Conservation (phyloP, 257 asterid genomes). For the Solanum chiquidenum region DNA sequence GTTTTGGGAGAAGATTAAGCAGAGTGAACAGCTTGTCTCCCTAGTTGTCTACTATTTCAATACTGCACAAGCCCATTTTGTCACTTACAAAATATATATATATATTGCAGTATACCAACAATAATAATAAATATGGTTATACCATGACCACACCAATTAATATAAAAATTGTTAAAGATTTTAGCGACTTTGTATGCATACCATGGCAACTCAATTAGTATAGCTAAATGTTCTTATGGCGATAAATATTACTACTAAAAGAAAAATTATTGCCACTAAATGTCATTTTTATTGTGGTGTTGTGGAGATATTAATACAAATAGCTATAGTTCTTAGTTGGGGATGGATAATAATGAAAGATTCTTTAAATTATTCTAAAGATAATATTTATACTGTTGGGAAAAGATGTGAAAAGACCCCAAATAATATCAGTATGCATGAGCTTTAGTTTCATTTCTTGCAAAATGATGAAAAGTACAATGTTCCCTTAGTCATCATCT, state of each 20-base stretch:
- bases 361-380: background rate
- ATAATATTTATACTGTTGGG: background rate
- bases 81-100: background rate
- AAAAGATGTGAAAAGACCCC: background rate
- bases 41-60: background rate
- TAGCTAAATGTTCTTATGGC: background rate
- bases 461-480: background rate
- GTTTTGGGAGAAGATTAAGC: conserved; percentile 27
- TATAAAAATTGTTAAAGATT: background rate
- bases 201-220: background rate
- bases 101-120: background rate
- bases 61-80: background rate
- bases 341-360: background rate
- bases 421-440: background rate
- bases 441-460: background rate
- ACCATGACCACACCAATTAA: background rate
- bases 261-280: background rate
- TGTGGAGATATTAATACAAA: background rate
- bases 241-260: background rate
- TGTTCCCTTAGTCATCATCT: background rate
- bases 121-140: background rate
- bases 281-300: background rate
- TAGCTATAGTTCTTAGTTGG: background rate
- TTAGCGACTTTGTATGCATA: background rate
- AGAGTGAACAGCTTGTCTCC: conserved; percentile 23